These are phyloP conservation scores for Mortierella sp. DNA, from an alignment of 371 early-diverging fungal species.

Conservation along the genomic window DNA sequence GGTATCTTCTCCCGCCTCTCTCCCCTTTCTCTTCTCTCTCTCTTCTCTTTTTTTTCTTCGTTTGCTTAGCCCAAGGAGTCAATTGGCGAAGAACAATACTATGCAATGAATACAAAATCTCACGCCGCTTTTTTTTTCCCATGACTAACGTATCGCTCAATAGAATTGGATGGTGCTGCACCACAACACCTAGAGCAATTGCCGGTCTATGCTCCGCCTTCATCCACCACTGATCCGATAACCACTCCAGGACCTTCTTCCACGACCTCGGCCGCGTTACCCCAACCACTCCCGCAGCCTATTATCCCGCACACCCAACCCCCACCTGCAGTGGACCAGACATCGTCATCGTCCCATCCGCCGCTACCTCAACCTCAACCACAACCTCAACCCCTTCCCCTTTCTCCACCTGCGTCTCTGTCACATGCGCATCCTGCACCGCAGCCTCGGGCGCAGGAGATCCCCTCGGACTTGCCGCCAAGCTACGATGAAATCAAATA, in stretches of 20 bases:
- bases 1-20: not conserved
- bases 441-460: not conserved
- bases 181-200: conserved; percentile 47
- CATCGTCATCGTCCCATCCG: not conserved
- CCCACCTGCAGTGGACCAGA: too few relatives aligned
- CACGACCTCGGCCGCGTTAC: conserved; percentile 5
- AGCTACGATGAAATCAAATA: conserved; percentile 1
- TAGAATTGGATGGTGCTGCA: conserved; percentile 33
- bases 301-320: not conserved
- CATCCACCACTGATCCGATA: conserved; percentile 4
- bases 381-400: not conserved
- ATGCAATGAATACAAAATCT: too few relatives aligned
- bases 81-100: too few relatives aligned
- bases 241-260: conserved; percentile 4
- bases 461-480: conserved; percentile 9
- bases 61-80: too few relatives aligned
- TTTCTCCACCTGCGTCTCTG: not conserved
- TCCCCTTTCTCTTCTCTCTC: not conserved
- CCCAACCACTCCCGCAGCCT: conserved; percentile 2
- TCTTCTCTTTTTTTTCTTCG: too few relatives aligned
- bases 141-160: too few relatives aligned
- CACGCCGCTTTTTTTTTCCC: too few relatives aligned
- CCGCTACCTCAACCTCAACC: conserved; percentile 1
- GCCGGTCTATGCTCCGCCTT: conserved; percentile 30
- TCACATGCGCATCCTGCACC: not conserved